Conservation (phyloP, 2,329 filamentous ascomycete genomes). For the Diaporthe vaccinii region DNA sequence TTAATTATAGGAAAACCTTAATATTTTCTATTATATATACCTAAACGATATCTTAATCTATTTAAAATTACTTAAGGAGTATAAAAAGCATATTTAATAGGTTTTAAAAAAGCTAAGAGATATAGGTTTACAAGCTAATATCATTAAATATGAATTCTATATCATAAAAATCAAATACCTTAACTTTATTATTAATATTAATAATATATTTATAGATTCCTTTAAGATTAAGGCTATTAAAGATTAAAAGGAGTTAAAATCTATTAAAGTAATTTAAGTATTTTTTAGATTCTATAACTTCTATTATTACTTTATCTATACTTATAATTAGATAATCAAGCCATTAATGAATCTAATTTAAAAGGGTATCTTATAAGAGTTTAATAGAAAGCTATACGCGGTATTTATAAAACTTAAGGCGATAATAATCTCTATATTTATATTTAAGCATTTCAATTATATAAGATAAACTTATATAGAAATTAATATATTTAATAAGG, state of each 20-base stretch:
- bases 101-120: background rate
- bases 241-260: background rate
- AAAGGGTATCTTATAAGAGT: too few species aligned
- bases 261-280: background rate
- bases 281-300: background rate
- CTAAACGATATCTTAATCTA: conserved; percentile 10
- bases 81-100: background rate
- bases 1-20: background rate
- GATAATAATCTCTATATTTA: too few species aligned
- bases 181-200: conserved; percentile 8
- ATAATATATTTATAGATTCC: background rate
- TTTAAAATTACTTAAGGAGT: background rate
- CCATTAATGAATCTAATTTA: background rate
- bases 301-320: background rate
- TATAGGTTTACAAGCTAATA: too few species aligned
- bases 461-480: background rate
- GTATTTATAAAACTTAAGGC: background rate
- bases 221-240: background rate
- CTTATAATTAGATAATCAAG: background rate
- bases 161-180: conserved; percentile 15
- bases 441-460: conserved; percentile 3
- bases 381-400: background rate
- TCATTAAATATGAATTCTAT: background rate
- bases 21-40: background rate
- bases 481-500: background rate